Evolutionary conservation across 495 filamentous ascomycete species (phyloP).

Genomic region (Chaetomium fimeti): DNA sequence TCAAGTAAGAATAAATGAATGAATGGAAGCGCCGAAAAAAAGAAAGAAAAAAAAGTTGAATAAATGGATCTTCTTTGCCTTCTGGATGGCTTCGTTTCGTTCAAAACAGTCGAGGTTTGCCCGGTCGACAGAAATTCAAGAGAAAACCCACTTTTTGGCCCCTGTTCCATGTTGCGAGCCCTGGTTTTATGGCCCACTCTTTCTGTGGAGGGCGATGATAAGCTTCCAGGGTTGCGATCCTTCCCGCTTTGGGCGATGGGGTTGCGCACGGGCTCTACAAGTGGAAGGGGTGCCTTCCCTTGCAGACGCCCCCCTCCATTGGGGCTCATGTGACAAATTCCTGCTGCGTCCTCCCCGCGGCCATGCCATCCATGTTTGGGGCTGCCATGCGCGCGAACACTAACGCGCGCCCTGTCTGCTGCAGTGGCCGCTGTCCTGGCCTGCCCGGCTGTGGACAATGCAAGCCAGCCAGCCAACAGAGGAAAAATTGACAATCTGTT

Average conservation of each 20-base stretch:
- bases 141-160: not conserved
- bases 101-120: too few species aligned
- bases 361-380: not conserved
- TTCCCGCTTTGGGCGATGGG: slow-evolving; percentile 10
- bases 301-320: not conserved
- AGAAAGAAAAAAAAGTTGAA: too few species aligned
- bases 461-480: not conserved
- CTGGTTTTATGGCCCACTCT: not conserved
- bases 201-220: not conserved
- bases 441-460: not conserved
- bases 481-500: not conserved
- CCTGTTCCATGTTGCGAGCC: not conserved
- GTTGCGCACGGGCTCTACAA: slow-evolving; percentile 9
- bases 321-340: slow-evolving; percentile 13
- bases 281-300: not conserved
- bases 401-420: not conserved
- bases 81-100: too few species aligned
- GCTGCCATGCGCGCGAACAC: too few species aligned
- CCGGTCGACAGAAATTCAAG: too few species aligned
- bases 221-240: slow-evolving; percentile 11
- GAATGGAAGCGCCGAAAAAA: too few species aligned
- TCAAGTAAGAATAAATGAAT: too few species aligned
- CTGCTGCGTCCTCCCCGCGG: slow-evolving; percentile 17
- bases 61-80: too few species aligned
- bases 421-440: not conserved